Base-by-base conservation (phyloP, 2,329 filamentous ascomycete genomes). In the Pseudogymnoascus sp. region DNA sequence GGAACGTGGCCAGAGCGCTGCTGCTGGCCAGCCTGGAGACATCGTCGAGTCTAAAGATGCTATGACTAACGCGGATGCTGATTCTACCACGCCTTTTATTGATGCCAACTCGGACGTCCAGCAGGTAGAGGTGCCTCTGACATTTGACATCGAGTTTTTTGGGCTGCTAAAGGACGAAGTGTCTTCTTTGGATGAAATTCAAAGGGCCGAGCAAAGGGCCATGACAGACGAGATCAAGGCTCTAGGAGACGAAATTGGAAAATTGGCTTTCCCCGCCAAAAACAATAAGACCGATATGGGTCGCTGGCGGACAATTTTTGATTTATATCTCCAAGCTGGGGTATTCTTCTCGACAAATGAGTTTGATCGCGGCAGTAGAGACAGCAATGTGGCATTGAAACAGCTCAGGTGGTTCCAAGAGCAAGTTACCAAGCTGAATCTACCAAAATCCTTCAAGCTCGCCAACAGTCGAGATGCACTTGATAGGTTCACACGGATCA, bases 301-400 rank as follows among this genome's bases (percentile, higher is more conserved):
- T 62, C 82, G 82, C 38, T 96, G 91, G 91, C 84, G 91, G 59
- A 82, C 88, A 67, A 87, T 96, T 66, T 93, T 96, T 70, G 87
- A 91, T 65, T 77, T 93, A 0, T 96, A 96, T 70, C 77, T 93
- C 11, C 88, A 95, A 63, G 88, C 88, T 6, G 84, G 88, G 62
- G 81, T 96, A 31, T 96, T 96, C 77, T 95, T 95, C 73, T 91
- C 89, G 1, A 89, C 87, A 0, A 84, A 85, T 31, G 91, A 96
- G 73, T 76, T 77, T 34, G 87, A 90, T 67, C 86, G 88, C 63
- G 89, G 89, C 12, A 80, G 84, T 2, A 82, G 90, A 60, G 82
- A 84, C 60, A 88, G 87, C 66, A 78, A 79, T 4, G 82, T 84
- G 65, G 91, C 91, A 1, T 80, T 87, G 60, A 80, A 83, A 63